Conservation (phyloP, 495 filamentous ascomycete genomes). For the Glarea lozoyensis region DNA sequence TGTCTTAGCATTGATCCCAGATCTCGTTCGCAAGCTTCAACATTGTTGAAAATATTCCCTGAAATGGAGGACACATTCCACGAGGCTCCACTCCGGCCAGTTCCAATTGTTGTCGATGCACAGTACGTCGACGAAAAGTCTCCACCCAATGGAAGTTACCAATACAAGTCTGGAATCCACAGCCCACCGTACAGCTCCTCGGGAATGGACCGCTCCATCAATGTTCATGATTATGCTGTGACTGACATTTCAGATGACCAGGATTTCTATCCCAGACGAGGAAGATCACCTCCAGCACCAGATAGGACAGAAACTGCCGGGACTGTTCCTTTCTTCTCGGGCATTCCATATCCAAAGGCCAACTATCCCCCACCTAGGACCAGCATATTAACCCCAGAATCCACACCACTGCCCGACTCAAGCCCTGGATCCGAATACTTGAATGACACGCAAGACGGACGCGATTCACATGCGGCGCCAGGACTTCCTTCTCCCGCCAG, state of each 20-base stretch:
- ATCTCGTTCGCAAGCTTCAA: conserved; percentile 15
- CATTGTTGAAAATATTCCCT: conserved; percentile 18
- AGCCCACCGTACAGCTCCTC: not conserved
- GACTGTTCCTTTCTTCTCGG: not conserved
- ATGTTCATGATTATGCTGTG: conserved; percentile 14
- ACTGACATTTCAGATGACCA: conserved; percentile 16
- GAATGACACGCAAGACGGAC: not conserved
- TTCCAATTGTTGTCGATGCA: conserved; percentile 18
- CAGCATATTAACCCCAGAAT: too few relatives aligned
- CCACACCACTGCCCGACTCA: conserved; percentile 16
- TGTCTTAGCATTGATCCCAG: conserved; percentile 46
- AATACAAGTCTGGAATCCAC: not conserved
- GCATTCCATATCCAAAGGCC: not conserved
- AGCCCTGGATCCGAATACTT: conserved; percentile 8
- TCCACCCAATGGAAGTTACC: conserved; percentile 4
- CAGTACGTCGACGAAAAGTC: conserved; percentile 3
- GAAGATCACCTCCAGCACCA: conserved; percentile 17
- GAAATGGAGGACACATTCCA: conserved; percentile 7
- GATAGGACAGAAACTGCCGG: not conserved
- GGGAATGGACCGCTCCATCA: not conserved
- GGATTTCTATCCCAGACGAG: conserved; percentile 17
- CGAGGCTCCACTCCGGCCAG: not conserved
- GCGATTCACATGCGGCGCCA: not conserved
- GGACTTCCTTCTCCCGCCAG: not conserved
- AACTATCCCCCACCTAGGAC: conserved; percentile 1